These are phyloP conservation scores for Colletotrichum graminicola DNA, from an alignment of 2,329 filamentous ascomycete species.

Conservation along the genomic window DNA sequence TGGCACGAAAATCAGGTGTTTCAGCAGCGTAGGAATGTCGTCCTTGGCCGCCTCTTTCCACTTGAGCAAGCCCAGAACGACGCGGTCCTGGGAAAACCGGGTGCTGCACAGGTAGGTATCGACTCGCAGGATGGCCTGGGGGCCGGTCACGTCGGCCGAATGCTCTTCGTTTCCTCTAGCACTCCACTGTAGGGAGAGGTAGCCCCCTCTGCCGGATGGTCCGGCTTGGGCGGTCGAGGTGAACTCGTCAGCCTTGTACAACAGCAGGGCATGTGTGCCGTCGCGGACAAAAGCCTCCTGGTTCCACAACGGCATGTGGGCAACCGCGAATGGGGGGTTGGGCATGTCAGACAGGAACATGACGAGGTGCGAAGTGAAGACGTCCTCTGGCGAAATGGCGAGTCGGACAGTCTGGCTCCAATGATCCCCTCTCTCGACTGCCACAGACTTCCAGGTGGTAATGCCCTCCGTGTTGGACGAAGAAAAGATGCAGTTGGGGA, in stretches of 20 bases:
- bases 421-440: constrained; percentile 79
- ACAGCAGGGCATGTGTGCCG: constrained; percentile 81
- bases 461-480: constrained; percentile 83
- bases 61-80: constrained; percentile 83
- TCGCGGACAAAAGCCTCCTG: constrained; percentile 90
- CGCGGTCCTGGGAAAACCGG: constrained; percentile 90
- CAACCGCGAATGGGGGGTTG: constrained; percentile 88
- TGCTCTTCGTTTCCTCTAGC: constrained; percentile 74
- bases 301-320: constrained; percentile 95
- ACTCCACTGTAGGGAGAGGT: constrained; percentile 86
- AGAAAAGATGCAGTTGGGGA: constrained; percentile 89
- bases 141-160: constrained; percentile 81
- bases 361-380: constrained; percentile 85
- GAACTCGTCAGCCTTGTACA: constrained; percentile 93
- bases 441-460: constrained; percentile 90
- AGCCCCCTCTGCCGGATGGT: constrained; percentile 82
- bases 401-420: constrained; percentile 93
- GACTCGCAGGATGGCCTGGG: constrained; percentile 82
- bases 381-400: constrained; percentile 81
- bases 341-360: constrained; percentile 91
- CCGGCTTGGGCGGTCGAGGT: constrained; percentile 77
- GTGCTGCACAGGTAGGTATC: constrained; percentile 95
- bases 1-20: constrained; percentile 90
- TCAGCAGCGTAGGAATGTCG: constrained; percentile 79
- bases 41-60: constrained; percentile 84